Percentiles rank a stretch among this genome's conserved stretches.
phyloP scores from a whole-genome alignment of 2,329 filamentous ascomycete genomes.

The Ophiobolus disseminans region DNA sequence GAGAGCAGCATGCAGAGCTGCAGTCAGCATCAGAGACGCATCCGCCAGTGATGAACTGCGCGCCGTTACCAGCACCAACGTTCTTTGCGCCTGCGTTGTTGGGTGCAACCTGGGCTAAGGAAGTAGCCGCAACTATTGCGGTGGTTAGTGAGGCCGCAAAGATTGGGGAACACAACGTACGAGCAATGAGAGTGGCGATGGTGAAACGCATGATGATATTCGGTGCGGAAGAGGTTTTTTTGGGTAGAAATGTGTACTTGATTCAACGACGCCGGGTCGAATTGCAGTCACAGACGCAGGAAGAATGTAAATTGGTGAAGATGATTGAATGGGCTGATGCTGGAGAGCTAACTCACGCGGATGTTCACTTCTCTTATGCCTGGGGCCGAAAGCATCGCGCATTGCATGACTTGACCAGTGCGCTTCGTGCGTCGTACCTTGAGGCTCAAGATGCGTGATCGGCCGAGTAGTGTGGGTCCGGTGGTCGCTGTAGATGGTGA shows the following conservation, averaged over 20 bases:
- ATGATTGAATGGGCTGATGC: constrained; percentile 9
- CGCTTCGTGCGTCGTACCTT: constrained; percentile 13
- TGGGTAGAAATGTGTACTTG: constrained; percentile 11
- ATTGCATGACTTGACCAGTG: neutral
- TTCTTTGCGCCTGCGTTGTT: constrained; percentile 37
- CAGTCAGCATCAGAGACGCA: constrained; percentile 40
- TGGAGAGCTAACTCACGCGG: constrained; percentile 5
- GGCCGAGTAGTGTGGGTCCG: constrained; percentile 6
- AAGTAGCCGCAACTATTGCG: constrained; percentile 19
- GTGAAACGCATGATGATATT: constrained; percentile 26
- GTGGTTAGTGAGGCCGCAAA: neutral
- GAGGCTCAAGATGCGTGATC: constrained; percentile 22
- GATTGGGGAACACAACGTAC: too few relatives aligned
- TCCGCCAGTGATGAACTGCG: constrained; percentile 42
- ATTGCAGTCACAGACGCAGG: constrained; percentile 40
- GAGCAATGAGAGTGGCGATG: constrained; percentile 20
- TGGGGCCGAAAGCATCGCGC: neutral
- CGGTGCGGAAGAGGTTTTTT: constrained; percentile 3
- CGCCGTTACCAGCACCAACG: constrained; percentile 34
- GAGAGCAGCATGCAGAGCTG: constrained; percentile 34
- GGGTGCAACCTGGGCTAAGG: constrained; percentile 30
- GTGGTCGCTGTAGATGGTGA: neutral
- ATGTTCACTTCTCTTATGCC: constrained; percentile 11
- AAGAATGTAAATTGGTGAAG: constrained; percentile 14
- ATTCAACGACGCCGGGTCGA: constrained; percentile 42